Evolutionary conservation across 495 filamentous ascomycete genomes (phyloP), one percentile per base, ranked within the genome.

Genomic region (Neurospora terricola): DNA sequence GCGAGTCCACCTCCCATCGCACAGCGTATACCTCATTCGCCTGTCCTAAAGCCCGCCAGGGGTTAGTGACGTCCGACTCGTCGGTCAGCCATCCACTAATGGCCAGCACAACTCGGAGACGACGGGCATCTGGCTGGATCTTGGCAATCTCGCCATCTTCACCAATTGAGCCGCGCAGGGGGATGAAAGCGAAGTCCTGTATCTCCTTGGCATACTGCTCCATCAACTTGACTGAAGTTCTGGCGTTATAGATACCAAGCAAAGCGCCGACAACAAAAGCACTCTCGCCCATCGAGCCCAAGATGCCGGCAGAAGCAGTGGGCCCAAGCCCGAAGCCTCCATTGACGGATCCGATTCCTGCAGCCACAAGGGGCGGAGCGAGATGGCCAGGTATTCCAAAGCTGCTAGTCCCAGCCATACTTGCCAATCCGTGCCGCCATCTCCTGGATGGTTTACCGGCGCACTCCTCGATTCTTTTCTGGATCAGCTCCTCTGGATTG

Each of bases 201-300:
- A 98, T 91, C 73, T 98, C 94, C 71, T 88, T 90, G 21, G 93
- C 90, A 81, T 97, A 96, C 59, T 90, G 86, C 74, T 95, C 93
- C 87, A 98, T 92, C 89, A 94, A 91, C 78, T 92, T 88, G 38
- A 91, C 90, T 2, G 91, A 92, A 89, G 96, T 94, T 16, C 91
- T 87, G 14, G 90, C 92, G 34, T 94, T 94, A 78, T 96, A 97
- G 10, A 94, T 92, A 38, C 95, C 95, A 77, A 99, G 97, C 14
- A 98, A 81, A 69, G 91, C 88, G 6, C 94, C 95, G 23, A 97
- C 91, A 54, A 93, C 82, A 18, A 94, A 88, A 7, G 88, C 87
- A 75, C 90, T 97, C 34, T 92, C 88, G 12, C 93, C 92, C 71
- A 98, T 80, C 16, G 90, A 84, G 16, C 94, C 96, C 0, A 99